Conservation (phyloP, 805 yeast genomes). For the Starmerella floricola region DNA sequence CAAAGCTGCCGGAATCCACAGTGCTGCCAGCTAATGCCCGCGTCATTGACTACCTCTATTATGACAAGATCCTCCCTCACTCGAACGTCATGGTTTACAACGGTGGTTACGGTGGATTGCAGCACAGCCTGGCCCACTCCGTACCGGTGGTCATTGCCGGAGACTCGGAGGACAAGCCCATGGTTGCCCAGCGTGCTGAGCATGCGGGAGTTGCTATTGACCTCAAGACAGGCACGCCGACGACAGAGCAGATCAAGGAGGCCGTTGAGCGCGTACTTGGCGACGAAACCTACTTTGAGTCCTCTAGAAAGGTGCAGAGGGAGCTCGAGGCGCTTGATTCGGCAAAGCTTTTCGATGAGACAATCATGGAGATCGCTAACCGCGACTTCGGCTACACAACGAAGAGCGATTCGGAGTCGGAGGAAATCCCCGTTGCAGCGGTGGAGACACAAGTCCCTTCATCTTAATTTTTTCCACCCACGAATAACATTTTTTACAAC, state of each 20-base stretch:
- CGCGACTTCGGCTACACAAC: conserved; percentile 1
- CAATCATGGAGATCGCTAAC: background rate
- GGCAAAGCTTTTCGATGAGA: background rate
- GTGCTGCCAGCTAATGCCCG: conserved; percentile 1
- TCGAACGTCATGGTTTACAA: background rate
- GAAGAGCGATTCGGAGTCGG: conserved; percentile 1
- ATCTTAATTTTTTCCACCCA: background rate
- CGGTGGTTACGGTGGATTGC: conserved; percentile 3
- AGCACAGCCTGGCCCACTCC: conserved; percentile 2
- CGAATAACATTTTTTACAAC: no score
- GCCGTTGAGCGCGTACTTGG: background rate
- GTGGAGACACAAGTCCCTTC: background rate
- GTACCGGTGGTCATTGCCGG: conserved; percentile 4
- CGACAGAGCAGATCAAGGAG: background rate
- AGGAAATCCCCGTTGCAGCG: background rate
- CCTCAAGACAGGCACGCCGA: background rate
- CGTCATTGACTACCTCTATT: background rate
- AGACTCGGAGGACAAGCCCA: conserved; percentile 3
- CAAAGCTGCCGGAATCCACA: background rate
- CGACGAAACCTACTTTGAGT: background rate
- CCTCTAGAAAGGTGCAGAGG: background rate
- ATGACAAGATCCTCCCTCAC: background rate
- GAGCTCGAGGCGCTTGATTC: conserved; percentile 1
- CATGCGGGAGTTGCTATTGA: background rate
- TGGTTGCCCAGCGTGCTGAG: conserved; percentile 1